Evolutionary conservation across 495 filamentous ascomycete species (phyloP).

Genomic region (Aspergillus cristatus): DNA sequence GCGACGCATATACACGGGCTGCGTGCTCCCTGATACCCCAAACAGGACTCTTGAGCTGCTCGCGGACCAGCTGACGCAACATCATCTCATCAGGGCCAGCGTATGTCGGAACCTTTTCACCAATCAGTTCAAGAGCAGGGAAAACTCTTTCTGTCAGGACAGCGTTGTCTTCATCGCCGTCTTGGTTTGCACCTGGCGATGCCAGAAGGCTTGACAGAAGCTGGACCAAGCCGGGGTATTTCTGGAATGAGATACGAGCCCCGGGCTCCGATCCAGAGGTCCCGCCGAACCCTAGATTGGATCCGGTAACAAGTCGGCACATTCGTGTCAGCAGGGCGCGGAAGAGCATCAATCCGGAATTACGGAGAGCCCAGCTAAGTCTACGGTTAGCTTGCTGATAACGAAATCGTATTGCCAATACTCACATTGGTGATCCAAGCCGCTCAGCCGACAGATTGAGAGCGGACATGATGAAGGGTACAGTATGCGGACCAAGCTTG

Average conservation of each 20-base stretch:
- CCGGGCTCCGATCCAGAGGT: slow-evolving; percentile 34
- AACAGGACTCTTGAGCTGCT: slow-evolving; percentile 55
- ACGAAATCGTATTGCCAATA: background rate
- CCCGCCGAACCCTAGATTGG: slow-evolving; percentile 31
- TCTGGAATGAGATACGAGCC: slow-evolving; percentile 40
- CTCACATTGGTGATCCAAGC: slow-evolving; percentile 53
- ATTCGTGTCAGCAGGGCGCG: slow-evolving; percentile 71
- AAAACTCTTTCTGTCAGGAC: slow-evolving; percentile 63
- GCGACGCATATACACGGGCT: slow-evolving; percentile 65
- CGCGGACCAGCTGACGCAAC: slow-evolving; percentile 24
- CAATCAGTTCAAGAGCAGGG: slow-evolving; percentile 78
- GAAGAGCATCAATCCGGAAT: slow-evolving; percentile 84
- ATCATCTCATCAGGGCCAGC: slow-evolving; percentile 23
- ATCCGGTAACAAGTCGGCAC: slow-evolving; percentile 23
- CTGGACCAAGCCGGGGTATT: slow-evolving; percentile 59
- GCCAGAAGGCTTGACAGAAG: slow-evolving; percentile 61
- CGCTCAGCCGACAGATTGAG: slow-evolving; percentile 66
- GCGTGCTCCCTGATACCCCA: slow-evolving; percentile 92
- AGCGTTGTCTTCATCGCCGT: slow-evolving; percentile 32
- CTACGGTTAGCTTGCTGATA: slow-evolving; percentile 7
- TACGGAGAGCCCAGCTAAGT: slow-evolving; percentile 79
- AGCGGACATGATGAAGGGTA: slow-evolving; percentile 59
- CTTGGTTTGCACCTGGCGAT: slow-evolving; percentile 26
- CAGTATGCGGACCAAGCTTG: slow-evolving; percentile 52
- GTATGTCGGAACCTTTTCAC: slow-evolving; percentile 33